These are phyloP conservation scores for Pichia gijzeniarum DNA, from an alignment of 805 yeast species.

Conservation along the genomic window DNA sequence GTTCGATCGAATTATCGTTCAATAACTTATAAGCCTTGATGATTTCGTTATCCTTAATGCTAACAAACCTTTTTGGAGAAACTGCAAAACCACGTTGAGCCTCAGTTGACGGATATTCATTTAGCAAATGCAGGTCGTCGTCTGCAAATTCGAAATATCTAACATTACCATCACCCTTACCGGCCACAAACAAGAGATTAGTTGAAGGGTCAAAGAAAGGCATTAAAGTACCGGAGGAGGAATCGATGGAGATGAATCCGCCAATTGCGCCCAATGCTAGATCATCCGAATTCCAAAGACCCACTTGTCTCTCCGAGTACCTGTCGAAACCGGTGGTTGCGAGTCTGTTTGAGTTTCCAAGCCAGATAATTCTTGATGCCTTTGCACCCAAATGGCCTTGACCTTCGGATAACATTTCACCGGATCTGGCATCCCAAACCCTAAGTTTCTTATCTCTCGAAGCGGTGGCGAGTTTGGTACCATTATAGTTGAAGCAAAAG, in stretches of 20 bases:
- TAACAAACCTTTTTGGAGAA: slow-evolving; percentile 77
- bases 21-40: slow-evolving; percentile 81
- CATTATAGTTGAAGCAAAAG: slow-evolving; percentile 85
- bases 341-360: slow-evolving; percentile 78
- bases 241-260: slow-evolving; percentile 79
- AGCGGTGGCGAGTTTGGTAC: slow-evolving; percentile 79
- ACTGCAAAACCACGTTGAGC: slow-evolving; percentile 96
- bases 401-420: slow-evolving; percentile 73
- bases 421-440: slow-evolving; percentile 84
- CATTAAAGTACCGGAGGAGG: slow-evolving; percentile 89
- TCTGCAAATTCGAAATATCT: slow-evolving; percentile 87
- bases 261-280: slow-evolving; percentile 80
- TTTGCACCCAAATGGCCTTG: slow-evolving; percentile 92
- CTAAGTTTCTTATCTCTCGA: slow-evolving; percentile 86
- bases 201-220: slow-evolving; percentile 84
- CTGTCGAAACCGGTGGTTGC: slow-evolving; percentile 93
- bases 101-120: slow-evolving; percentile 84
- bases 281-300: slow-evolving; percentile 81
- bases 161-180: slow-evolving; percentile 97
- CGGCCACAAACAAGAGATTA: slow-evolving; percentile 79
- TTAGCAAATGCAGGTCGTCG: slow-evolving; percentile 74
- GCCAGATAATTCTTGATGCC: slow-evolving; percentile 81
- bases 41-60: slow-evolving; percentile 78
- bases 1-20: slow-evolving; percentile 78
- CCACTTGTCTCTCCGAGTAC: slow-evolving; percentile 90